phyloP scores from a whole-genome alignment of 2,329 filamentous ascomycete species.

The Tolypocladium inflatum region DNA sequence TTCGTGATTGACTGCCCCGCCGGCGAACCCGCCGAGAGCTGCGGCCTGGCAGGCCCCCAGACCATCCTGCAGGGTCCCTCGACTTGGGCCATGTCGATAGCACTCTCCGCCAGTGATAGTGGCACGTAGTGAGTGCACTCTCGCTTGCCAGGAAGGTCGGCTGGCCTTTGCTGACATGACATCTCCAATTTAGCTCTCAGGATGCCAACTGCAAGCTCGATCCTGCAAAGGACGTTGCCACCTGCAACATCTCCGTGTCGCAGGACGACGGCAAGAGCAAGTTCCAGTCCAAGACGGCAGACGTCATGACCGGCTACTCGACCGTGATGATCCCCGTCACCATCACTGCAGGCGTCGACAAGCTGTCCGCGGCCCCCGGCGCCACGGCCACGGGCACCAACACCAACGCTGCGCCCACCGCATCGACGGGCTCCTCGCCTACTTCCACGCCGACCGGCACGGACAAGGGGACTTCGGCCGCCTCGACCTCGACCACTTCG shows the following conservation, averaged over 20 bases:
- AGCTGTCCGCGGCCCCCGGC: constrained; percentile 14
- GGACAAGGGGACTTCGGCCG: neutral
- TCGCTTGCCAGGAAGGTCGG: neutral
- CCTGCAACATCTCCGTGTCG: constrained; percentile 10
- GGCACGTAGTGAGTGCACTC: neutral
- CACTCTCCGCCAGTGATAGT: neutral
- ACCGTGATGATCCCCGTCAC: constrained; percentile 18
- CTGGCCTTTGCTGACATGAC: neutral
- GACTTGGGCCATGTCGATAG: constrained; percentile 12
- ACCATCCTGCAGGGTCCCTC: constrained; percentile 16
- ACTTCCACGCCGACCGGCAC: constrained; percentile 5
- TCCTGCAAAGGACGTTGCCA: constrained; percentile 11
- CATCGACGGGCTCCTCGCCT: constrained; percentile 4
- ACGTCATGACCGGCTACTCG: constrained; percentile 10
- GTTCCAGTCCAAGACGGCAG: neutral
- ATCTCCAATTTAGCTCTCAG: constrained; percentile 6
- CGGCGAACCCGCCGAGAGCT: constrained; percentile 11
- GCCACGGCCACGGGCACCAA: constrained; percentile 4
- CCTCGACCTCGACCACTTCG: constrained; percentile 7
- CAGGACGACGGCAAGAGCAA: neutral
- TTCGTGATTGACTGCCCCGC: constrained; percentile 16
- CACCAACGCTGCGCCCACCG: constrained; percentile 8
- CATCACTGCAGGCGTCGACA: constrained; percentile 27
- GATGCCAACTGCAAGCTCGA: constrained; percentile 15
- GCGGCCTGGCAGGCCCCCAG: constrained; percentile 10